phyloP scores from a whole-genome alignment of 176 grass and related monocot genomes.

The Luzula sylvatica region DNA sequence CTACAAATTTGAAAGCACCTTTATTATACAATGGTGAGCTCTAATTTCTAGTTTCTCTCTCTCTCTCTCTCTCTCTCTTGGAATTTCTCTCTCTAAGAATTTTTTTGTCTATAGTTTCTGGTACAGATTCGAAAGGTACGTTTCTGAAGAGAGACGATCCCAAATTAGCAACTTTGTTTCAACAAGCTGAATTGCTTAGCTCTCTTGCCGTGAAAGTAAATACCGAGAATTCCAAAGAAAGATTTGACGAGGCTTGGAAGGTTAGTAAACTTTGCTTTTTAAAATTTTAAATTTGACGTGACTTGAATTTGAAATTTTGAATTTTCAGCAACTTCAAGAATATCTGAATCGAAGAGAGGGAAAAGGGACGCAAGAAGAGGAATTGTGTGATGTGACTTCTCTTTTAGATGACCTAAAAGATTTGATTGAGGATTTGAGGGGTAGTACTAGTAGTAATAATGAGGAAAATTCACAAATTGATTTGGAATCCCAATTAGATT shows the following conservation, averaged over 20 bases:
- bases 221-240: slow-evolving; percentile 50
- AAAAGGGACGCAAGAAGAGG: slow-evolving; percentile 34
- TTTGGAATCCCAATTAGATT: background rate
- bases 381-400: slow-evolving; percentile 48
- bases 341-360: slow-evolving; percentile 75
- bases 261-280: slow-evolving; percentile 20
- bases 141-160: slow-evolving; percentile 73
- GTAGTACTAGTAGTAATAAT: slow-evolving; percentile 19
- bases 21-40: slow-evolving; percentile 16
- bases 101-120: slow-evolving; percentile 35
- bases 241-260: slow-evolving; percentile 92
- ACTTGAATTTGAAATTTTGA: background rate
- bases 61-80: background rate
- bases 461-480: slow-evolving; percentile 35
- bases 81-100: no score
- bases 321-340: slow-evolving; percentile 55
- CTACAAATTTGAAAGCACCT: slow-evolving; percentile 19
- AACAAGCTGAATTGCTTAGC: slow-evolving; percentile 72
- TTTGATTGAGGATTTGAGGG: slow-evolving; percentile 76
- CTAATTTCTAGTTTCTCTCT: background rate
- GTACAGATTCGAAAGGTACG: slow-evolving; percentile 29
- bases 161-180: slow-evolving; percentile 75
- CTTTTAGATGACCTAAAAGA: slow-evolving; percentile 67
- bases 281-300: background rate
- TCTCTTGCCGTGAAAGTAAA: slow-evolving; percentile 85